Percentiles rank a stretch among this genome's conserved stretches.
Evolutionary conservation across 768 basidiomycete genomes (phyloP).

Genomic region (Gymnopilus junonius): DNA sequence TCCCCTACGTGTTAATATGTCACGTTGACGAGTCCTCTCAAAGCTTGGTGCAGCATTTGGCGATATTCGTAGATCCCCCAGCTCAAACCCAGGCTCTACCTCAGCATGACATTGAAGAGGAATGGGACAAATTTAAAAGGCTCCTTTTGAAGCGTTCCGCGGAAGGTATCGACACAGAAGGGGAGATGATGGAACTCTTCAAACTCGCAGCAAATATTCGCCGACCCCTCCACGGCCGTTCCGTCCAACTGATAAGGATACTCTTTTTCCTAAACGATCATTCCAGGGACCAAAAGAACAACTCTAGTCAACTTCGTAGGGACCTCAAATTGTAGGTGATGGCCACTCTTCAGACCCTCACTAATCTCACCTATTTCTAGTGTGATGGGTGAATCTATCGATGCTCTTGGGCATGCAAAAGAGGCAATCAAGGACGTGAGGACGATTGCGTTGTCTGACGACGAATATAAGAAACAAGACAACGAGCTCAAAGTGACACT

Average conservation of each 20-base stretch:
- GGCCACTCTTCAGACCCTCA: not conserved
- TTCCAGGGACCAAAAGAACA: slow-evolving; percentile 1
- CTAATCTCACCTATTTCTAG: not conserved
- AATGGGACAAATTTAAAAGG: slow-evolving; percentile 9
- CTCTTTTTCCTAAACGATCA: slow-evolving; percentile 17
- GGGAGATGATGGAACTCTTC: slow-evolving; percentile 22
- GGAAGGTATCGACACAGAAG: slow-evolving; percentile 4
- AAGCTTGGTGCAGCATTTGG: slow-evolving; percentile 2
- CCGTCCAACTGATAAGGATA: slow-evolving; percentile 23
- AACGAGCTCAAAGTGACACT: not conserved
- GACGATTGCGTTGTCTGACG: not conserved
- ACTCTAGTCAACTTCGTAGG: not conserved
- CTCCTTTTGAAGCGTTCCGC: slow-evolving; percentile 13
- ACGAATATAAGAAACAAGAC: slow-evolving; percentile 6
- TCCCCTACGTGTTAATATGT: not conserved
- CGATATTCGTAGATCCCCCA: not conserved
- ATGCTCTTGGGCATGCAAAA: slow-evolving; percentile 2
- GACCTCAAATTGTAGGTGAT: slow-evolving; percentile 7
- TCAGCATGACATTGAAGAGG: slow-evolving; percentile 5
- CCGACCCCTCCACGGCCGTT: slow-evolving; percentile 24
- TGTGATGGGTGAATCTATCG: slow-evolving; percentile 5
- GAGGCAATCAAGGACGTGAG: slow-evolving; percentile 12
- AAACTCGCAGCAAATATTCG: slow-evolving; percentile 20
- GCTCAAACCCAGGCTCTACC: not conserved
- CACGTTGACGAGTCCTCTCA: not conserved